Conservation (phyloP, 441 rosid genomes). For the Pelargonium australe region DNA sequence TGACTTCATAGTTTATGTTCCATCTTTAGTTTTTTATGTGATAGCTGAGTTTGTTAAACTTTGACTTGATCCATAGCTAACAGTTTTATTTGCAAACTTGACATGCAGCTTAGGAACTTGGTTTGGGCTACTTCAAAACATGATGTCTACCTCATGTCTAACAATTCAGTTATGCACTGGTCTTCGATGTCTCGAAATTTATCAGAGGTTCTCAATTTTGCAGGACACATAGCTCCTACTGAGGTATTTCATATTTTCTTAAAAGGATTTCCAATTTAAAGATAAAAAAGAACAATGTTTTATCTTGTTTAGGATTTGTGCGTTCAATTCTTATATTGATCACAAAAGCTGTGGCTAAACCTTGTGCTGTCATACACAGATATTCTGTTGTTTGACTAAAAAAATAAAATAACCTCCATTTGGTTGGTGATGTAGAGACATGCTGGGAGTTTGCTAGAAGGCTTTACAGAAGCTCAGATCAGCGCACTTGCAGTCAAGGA, state of each 20-base stretch:
- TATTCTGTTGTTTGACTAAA: no score
- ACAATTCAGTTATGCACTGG: constrained; percentile 43
- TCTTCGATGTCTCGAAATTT: constrained; percentile 31
- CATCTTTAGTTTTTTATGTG: neutral
- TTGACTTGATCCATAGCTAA: neutral
- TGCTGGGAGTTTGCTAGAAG: constrained; percentile 32
- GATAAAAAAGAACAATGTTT: neutral
- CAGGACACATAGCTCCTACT: constrained; percentile 42
- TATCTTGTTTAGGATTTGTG: neutral
- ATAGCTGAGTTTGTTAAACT: neutral
- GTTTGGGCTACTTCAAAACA: constrained; percentile 28
- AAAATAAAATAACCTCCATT: neutral
- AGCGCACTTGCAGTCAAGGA: constrained; percentile 33
- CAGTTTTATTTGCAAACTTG: neutral
- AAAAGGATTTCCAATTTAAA: neutral
- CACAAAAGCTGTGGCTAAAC: no score
- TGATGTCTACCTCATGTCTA: constrained; percentile 36
- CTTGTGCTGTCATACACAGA: neutral
- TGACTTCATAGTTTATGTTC: neutral
- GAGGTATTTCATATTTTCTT: constrained; percentile 29
- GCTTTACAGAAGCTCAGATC: constrained; percentile 32
- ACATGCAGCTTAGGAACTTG: constrained; percentile 37
- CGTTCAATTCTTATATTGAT: neutral
- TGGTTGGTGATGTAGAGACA: constrained; percentile 24
- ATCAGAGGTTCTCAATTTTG: constrained; percentile 36